Base-by-base conservation (phyloP, 164 flowering plant species). In the Aristolochia fimbriata region DNA sequence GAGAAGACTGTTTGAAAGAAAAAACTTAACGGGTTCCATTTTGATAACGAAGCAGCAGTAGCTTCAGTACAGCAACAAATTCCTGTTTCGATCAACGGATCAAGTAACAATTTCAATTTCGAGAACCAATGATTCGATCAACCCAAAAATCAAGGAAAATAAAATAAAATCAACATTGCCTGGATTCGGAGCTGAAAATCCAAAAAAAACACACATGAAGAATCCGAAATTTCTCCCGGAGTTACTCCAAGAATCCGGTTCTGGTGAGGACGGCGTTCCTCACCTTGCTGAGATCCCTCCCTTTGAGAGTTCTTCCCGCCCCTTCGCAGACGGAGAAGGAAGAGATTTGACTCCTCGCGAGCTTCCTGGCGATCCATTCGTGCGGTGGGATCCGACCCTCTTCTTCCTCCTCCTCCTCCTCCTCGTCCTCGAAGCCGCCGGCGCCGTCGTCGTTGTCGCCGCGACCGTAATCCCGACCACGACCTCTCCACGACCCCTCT, bases 281-380 rank as follows among this genome's bases (percentile, higher is more conserved):
- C 37, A 91, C 80, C 63, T 73, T 77, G 59, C 88, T 79, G 16
- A 91, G 91, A 64, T 91, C 96, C 65, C 97, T 81, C 10, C 97
- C 97, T 74, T 91, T 91, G 61, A 91, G 82, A 16, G 93, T 88
- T 68, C 97, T 79, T 4, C 97, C 97, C 52, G 75, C 69, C 22
- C 96, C 96, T 82, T 91, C 97, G 70, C 83, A 84, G 47, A 91
- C 79, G 4, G 97, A 91, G 61, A 73, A 84, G 0, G 96, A 84
- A 31, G 88, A 82, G 60, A 84, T 84, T 67, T 80, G 86, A 24
- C 66, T 82, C 66, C 81, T 81, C 27, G 82, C 87, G 11, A 83
- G 71, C 79, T 76, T 85, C 69, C 59, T 85, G 48, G 88, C 86
- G 27, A 85, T 53, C 78, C 79, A 83, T 71, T 88, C 96, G 82